Percentiles rank a stretch among this genome's conserved stretches.
These are phyloP conservation scores for Stentor coeruleus DNA, from an alignment of 73 alveolate species.

Conservation along the genomic window DNA sequence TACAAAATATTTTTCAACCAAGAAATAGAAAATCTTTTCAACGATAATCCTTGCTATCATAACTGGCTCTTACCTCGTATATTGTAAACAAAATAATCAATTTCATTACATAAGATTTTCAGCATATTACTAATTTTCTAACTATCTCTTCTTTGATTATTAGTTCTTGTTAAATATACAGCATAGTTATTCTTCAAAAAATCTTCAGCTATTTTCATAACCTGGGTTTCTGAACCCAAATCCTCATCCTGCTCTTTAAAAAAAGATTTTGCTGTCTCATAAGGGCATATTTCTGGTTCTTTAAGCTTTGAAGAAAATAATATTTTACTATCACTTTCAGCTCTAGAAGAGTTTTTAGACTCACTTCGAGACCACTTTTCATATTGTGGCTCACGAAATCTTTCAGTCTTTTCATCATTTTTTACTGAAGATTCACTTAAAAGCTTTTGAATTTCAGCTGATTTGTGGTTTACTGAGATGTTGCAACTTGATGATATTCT, in stretches of 20 bases:
- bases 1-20: too few relatives aligned
- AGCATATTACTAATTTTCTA: too few relatives aligned
- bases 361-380: background rate
- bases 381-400: background rate
- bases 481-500: background rate
- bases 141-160: too few relatives aligned
- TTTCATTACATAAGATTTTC: too few relatives aligned
- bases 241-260: background rate
- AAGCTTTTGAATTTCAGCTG: background rate
- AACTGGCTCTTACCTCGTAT: too few relatives aligned
- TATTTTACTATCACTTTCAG: background rate
- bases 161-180: background rate
- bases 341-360: background rate
- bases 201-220: slow-evolving; percentile 18
- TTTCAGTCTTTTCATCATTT: slow-evolving; percentile 4
- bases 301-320: background rate
- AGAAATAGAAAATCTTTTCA: too few relatives aligned
- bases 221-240: background rate
- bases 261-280: slow-evolving; percentile 10
- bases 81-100: too few relatives aligned
- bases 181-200: slow-evolving; percentile 8
- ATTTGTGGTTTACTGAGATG: background rate
- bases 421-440: background rate
- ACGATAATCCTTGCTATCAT: too few relatives aligned
- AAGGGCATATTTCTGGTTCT: background rate